These are phyloP conservation scores for Daedaleopsis nitida DNA, from an alignment of 768 basidiomycete species.

Conservation along the genomic window DNA sequence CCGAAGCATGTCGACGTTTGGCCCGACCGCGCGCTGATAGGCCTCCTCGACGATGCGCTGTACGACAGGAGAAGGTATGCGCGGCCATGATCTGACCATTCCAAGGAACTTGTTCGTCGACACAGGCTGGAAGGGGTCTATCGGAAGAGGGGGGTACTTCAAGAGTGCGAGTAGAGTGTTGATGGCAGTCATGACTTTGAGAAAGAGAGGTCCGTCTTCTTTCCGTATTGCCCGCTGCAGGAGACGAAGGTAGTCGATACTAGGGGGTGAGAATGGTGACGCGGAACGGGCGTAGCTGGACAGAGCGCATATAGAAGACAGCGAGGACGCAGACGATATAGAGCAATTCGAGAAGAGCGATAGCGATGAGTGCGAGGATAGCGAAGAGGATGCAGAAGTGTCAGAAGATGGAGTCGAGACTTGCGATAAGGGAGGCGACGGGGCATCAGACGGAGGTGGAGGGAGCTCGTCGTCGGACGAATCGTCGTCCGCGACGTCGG, in stretches of 20 bases:
- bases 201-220: constrained; percentile 72
- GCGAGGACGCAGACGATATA: constrained; percentile 27
- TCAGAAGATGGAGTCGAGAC: constrained; percentile 39
- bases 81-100: constrained; percentile 50
- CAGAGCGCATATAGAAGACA: constrained; percentile 33
- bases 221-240: constrained; percentile 71
- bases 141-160: constrained; percentile 65
- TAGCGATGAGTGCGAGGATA: constrained; percentile 27
- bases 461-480: constrained; percentile 15
- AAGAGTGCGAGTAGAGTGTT: constrained; percentile 62
- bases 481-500: constrained; percentile 26
- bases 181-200: constrained; percentile 59
- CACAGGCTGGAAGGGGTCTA: constrained; percentile 48
- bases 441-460: constrained; percentile 5
- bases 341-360: constrained; percentile 20
- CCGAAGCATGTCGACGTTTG: constrained; percentile 77
- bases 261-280: constrained; percentile 19
- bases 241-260: constrained; percentile 50
- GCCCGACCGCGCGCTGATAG: constrained; percentile 92
- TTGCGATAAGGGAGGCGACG: constrained; percentile 25
- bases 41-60: constrained; percentile 85
- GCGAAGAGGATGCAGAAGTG: constrained; percentile 38
- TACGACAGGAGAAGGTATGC: constrained; percentile 64
- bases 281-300: constrained; percentile 21
- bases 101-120: constrained; percentile 52